Conservation (phyloP, 331 rosid genomes). For the Malus hybrid region DNA sequence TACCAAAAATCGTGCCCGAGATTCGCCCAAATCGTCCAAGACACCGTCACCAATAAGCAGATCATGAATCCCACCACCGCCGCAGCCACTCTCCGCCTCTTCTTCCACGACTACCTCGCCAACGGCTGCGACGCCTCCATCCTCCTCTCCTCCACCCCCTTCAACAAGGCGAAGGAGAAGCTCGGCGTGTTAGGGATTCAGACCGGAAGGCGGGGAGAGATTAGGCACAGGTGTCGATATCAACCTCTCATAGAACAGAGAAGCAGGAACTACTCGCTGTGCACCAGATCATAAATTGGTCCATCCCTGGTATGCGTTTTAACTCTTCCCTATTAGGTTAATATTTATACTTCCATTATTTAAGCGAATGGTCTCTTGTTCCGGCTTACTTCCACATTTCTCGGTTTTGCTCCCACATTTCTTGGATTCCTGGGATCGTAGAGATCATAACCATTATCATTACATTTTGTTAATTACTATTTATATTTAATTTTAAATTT, state of each 20-base stretch:
- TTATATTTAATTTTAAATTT: not conserved
- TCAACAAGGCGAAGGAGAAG: conserved; percentile 12
- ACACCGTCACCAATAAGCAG: conserved; percentile 63
- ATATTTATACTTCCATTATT: conserved; percentile 28
- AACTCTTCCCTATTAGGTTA: conserved; percentile 14
- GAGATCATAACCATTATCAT: too few species aligned
- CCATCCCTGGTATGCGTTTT: conserved; percentile 56
- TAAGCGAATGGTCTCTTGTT: conserved; percentile 68
- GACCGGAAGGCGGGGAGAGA: not conserved
- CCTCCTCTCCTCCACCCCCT: conserved; percentile 61
- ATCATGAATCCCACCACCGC: conserved; percentile 72
- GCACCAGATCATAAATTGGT: conserved; percentile 74
- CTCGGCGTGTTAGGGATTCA: too few species aligned
- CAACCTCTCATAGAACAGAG: conserved; percentile 69
- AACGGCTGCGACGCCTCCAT: conserved; percentile 88
- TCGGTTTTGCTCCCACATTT: conserved; percentile 86
- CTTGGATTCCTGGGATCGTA: conserved; percentile 12
- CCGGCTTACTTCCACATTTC: conserved; percentile 72
- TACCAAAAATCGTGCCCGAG: conserved; percentile 49
- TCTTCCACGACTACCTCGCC: conserved; percentile 79
- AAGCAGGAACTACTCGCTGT: conserved; percentile 55
- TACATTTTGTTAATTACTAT: conserved; percentile 17
- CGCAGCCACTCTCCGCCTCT: conserved; percentile 69
- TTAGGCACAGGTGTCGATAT: conserved; percentile 69
- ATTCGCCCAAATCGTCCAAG: conserved; percentile 51